Conservation (phyloP, 202 grass and related monocot genomes). For the Miscanthus sacchariflorus region DNA sequence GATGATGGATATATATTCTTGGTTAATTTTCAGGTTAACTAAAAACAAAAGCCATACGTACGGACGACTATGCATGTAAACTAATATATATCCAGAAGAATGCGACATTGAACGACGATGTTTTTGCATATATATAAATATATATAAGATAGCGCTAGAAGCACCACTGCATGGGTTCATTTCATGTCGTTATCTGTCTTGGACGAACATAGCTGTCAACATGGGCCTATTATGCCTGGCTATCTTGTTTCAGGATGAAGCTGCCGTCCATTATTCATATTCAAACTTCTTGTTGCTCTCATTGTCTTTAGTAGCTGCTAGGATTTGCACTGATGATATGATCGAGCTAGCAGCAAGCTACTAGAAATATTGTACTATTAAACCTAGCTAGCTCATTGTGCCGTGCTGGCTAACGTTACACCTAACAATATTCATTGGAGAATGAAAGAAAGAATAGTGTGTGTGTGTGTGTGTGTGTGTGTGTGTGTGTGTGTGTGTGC, state of each 20-base stretch:
- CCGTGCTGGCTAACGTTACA: conserved; percentile 47
- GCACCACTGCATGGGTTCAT: conserved; percentile 37
- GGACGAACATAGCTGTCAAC: conserved; percentile 50
- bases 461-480: neutral
- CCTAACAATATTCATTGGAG: conserved; percentile 41
- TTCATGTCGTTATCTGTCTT: conserved; percentile 49
- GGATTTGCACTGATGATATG: neutral
- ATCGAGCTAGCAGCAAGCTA: neutral
- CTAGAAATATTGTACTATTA: neutral
- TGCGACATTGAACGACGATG: neutral
- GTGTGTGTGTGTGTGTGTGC: neutral
- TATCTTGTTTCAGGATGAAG: conserved; percentile 33
- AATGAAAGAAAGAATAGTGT: conserved; percentile 24
- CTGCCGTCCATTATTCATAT: neutral
- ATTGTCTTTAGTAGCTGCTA: neutral
- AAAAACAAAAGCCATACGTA: neutral
- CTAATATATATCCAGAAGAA: neutral
- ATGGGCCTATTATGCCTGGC: conserved; percentile 34
- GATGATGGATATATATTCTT: neutral
- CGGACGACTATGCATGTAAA: neutral
- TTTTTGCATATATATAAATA: neutral
- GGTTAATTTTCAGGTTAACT: neutral
- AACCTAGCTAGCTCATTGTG: neutral
- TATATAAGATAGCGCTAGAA: neutral
- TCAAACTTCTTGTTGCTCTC: conserved; percentile 25